phyloP scores from a whole-genome alignment of 345 rosid species.

The Raphanus raphanistrum region DNA sequence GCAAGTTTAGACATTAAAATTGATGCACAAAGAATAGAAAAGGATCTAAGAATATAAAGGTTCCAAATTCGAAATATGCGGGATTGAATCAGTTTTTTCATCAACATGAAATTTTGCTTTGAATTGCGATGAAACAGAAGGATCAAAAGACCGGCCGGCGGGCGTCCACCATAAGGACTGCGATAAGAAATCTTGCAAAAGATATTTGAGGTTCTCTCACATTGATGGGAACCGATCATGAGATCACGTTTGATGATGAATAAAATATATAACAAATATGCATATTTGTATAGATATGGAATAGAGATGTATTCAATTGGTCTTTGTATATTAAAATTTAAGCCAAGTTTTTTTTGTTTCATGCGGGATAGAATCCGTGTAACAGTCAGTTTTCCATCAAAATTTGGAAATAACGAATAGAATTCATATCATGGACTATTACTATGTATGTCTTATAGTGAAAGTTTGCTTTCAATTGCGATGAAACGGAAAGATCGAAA shows the following conservation, averaged over 20 bases:
- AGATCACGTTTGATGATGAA: neutral
- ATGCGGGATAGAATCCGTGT: neutral
- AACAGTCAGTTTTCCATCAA: neutral
- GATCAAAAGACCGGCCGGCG: no score
- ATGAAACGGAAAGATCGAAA: neutral
- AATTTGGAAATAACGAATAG: neutral
- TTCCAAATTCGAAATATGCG: constrained; percentile 1
- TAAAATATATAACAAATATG: neutral
- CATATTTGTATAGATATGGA: neutral
- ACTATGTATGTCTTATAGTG: neutral
- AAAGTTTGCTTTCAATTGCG: neutral
- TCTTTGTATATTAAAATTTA: neutral
- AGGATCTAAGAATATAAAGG: neutral
- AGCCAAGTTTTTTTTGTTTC: neutral
- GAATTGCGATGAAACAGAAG: neutral
- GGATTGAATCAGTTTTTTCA: neutral
- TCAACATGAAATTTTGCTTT: neutral
- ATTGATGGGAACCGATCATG: neutral
- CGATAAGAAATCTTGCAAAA: no score
- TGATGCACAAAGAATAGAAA: neutral
- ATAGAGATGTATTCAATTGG: neutral
- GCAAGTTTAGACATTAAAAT: neutral
- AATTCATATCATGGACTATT: neutral
- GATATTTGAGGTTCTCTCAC: neutral
- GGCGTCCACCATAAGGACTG: no score